A percentile compares a stretch with the other conserved stretches of the same genome.
phyloP scores from a whole-genome alignment of 306 rosid genomes.

The Urtica urens region DNA sequence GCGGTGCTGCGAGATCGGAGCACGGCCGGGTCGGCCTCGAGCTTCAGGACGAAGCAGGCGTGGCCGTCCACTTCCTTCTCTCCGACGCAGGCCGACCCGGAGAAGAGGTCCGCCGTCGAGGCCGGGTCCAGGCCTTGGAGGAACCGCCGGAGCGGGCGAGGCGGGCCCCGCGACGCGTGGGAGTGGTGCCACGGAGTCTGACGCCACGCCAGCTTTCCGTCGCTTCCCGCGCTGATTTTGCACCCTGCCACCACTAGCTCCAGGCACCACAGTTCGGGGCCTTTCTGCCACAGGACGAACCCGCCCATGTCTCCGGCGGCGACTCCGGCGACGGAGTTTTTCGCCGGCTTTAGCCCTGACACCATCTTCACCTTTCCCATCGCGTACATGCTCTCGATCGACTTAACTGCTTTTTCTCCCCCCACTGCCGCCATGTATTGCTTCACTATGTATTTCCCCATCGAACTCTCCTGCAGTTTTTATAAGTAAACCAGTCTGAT shows the following conservation, averaged over 20 bases:
- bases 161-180: slow-evolving; percentile 94
- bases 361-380: slow-evolving; percentile 90
- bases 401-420: slow-evolving; percentile 58
- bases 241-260: slow-evolving; percentile 69
- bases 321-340: slow-evolving; percentile 31
- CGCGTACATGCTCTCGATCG: slow-evolving; percentile 79
- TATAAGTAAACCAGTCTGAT: background rate
- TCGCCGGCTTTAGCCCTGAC: slow-evolving; percentile 28
- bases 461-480: slow-evolving; percentile 46
- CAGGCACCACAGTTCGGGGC: slow-evolving; percentile 79
- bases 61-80: slow-evolving; percentile 66
- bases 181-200: slow-evolving; percentile 99
- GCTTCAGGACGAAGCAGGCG: slow-evolving; percentile 65
- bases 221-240: slow-evolving; percentile 91
- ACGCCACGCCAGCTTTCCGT: slow-evolving; percentile 89
- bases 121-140: slow-evolving; percentile 92
- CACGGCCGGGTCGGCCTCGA: slow-evolving; percentile 46
- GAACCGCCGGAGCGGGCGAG: slow-evolving; percentile 77
- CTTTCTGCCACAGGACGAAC: slow-evolving; percentile 85
- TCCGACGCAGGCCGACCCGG: slow-evolving; percentile 55
- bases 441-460: slow-evolving; percentile 84
- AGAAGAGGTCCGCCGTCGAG: slow-evolving; percentile 66
- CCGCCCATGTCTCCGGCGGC: slow-evolving; percentile 66
- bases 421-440: slow-evolving; percentile 88
- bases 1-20: slow-evolving; percentile 63